Evolutionary conservation across 2,329 filamentous ascomycete genomes (phyloP).

Genomic region (Ophiostoma ips): DNA sequence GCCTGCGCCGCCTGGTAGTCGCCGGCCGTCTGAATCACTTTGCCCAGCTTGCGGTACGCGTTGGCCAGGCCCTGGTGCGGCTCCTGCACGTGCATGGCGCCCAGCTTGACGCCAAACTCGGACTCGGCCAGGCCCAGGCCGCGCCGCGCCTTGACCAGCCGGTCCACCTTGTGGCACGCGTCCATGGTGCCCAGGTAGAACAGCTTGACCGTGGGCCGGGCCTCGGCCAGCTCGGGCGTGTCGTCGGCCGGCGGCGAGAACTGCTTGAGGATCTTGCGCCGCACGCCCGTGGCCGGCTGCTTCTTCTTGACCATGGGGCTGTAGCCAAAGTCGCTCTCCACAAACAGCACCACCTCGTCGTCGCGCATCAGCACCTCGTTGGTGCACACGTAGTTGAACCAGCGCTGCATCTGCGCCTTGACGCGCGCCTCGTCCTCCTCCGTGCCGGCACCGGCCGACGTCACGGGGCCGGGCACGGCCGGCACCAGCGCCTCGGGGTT

Average conservation of each 20-base stretch:
- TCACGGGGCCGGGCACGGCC: conserved; percentile 85
- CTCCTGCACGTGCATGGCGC: conserved; percentile 77
- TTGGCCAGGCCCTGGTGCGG: conserved; percentile 75
- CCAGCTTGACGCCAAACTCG: conserved; percentile 83
- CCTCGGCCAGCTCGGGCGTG: conserved; percentile 83
- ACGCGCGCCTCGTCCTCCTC: conserved; percentile 88
- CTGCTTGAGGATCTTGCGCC: conserved; percentile 92
- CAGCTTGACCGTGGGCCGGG: conserved; percentile 79
- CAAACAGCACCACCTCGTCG: conserved; percentile 93
- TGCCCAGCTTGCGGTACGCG: conserved; percentile 89
- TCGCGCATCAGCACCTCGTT: conserved; percentile 90
- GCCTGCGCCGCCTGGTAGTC: conserved; percentile 95
- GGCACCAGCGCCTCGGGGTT: conserved; percentile 93
- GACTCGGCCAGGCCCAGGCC: conserved; percentile 84
- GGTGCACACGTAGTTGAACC: conserved; percentile 85
- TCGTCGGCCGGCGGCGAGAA: conserved; percentile 96
- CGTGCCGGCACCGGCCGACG: conserved; percentile 85
- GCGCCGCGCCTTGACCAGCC: conserved; percentile 79
- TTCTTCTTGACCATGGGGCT: conserved; percentile 91
- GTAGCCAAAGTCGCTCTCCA: conserved; percentile 98
- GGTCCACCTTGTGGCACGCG: conserved; percentile 91
- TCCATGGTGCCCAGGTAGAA: conserved; percentile 97
- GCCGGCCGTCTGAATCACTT: conserved; percentile 81
- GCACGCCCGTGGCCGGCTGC: conserved; percentile 89
- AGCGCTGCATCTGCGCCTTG: conserved; percentile 80